Evolutionary conservation across 2,329 filamentous ascomycete species (phyloP).

Genomic region (Rhinocladiella similis): DNA sequence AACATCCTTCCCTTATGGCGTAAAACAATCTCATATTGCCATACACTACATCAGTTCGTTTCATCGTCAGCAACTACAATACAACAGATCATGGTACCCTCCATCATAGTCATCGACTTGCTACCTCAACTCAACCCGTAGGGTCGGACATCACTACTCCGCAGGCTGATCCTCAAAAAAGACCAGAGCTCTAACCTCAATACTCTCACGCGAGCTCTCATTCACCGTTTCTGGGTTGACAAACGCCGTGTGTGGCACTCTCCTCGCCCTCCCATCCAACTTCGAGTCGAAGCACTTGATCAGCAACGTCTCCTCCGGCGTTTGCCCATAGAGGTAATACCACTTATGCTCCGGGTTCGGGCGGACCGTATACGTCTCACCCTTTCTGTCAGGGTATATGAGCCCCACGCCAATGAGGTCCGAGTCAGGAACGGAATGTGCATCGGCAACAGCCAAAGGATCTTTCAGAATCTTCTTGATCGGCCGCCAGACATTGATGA

Average conservation of each 20-base stretch:
- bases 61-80: no score
- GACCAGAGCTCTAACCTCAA: conserved; percentile 53
- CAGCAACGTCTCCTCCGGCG: conserved; percentile 55
- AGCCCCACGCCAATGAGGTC: conserved; percentile 53
- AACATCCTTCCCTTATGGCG: no score
- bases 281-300: conserved; percentile 65
- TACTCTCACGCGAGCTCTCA: conserved; percentile 52
- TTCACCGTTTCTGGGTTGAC: conserved; percentile 47
- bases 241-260: conserved; percentile 60
- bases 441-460: conserved; percentile 56
- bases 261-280: conserved; percentile 52
- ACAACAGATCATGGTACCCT: no score
- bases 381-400: conserved; percentile 53
- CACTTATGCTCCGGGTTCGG: conserved; percentile 48
- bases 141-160: conserved; percentile 19
- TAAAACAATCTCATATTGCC: no score
- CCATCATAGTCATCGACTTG: no score
- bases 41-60: no score
- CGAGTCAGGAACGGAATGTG: conserved; percentile 49
- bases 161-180: conserved; percentile 30
- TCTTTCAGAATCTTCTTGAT: conserved; percentile 55
- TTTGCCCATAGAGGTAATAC: conserved; percentile 55
- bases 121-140: no score
- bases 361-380: conserved; percentile 52
- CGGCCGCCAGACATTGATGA: conserved; percentile 56